Conservation (phyloP, 768 basidiomycete genomes). For the Cyclocybe cylindracea region DNA sequence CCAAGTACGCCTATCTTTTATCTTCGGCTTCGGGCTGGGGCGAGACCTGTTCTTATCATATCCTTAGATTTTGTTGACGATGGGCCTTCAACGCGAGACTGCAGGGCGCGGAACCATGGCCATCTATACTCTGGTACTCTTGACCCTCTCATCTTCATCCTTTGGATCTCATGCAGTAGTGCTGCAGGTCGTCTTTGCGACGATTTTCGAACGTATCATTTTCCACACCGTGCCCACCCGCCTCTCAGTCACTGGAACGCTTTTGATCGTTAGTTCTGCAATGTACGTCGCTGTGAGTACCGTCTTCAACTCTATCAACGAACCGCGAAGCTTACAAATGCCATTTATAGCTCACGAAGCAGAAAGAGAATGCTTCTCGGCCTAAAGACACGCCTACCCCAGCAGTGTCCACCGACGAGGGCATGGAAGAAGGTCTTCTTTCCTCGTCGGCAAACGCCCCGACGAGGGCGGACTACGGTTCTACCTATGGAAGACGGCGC, state of each 20-base stretch:
- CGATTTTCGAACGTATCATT: constrained; percentile 60
- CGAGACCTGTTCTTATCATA: constrained; percentile 47
- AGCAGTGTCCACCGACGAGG: too few relatives aligned
- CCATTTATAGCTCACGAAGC: too few relatives aligned
- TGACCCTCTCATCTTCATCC: background rate
- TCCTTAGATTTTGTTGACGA: constrained; percentile 48
- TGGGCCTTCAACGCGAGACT: constrained; percentile 12
- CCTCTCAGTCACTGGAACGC: constrained; percentile 59
- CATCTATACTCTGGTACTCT: constrained; percentile 37
- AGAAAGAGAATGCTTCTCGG: too few relatives aligned
- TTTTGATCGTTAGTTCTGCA: constrained; percentile 63
- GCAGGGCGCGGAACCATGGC: constrained; percentile 49
- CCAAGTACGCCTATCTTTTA: constrained; percentile 35
- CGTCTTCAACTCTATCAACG: too few relatives aligned
- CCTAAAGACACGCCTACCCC: too few relatives aligned
- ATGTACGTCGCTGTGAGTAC: constrained; percentile 61
- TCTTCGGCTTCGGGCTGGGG: constrained; percentile 47
- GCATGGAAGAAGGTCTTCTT: too few relatives aligned
- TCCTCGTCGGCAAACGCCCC: too few relatives aligned
- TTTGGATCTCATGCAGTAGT: background rate
- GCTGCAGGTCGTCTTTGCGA: constrained; percentile 63
- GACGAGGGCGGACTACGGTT: too few relatives aligned
- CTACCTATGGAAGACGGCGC: too few relatives aligned
- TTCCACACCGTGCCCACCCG: constrained; percentile 60
- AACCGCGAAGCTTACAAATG: too few relatives aligned